Evolutionary conservation across 441 rosid genomes (phyloP).

Genomic region (Omphalea diandra): DNA sequence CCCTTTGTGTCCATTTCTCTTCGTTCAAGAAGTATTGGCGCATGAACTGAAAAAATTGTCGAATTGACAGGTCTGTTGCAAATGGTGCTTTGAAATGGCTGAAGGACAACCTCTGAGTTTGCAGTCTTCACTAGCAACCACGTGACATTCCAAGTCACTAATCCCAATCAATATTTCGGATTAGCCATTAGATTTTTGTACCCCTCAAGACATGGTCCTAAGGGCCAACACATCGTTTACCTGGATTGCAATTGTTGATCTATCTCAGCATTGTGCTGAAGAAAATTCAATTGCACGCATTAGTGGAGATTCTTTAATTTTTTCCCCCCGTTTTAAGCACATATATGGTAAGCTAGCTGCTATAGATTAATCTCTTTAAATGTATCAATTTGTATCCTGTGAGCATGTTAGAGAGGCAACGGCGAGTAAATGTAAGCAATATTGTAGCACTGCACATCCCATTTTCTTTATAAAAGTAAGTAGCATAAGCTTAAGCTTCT

Average conservation of each 20-base stretch:
- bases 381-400: background rate
- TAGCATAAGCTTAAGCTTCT: background rate
- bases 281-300: conserved; percentile 9
- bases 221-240: conserved; percentile 8
- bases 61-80: conserved; percentile 57
- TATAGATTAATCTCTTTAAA: conserved; percentile 15
- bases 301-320: conserved; percentile 34
- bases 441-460: background rate
- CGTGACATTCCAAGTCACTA: background rate
- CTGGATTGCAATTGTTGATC: background rate
- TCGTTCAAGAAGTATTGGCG: background rate
- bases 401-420: conserved; percentile 7
- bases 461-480: background rate
- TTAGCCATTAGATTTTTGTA: conserved; percentile 16
- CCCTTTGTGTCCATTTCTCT: background rate
- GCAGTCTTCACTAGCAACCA: background rate
- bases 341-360: conserved; percentile 13
- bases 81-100: conserved; percentile 83
- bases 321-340: conserved; percentile 26
- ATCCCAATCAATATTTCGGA: background rate
- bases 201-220: conserved; percentile 10
- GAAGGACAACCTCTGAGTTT: conserved; percentile 66
- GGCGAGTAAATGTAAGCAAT: background rate
- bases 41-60: background rate
- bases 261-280: conserved; percentile 21